Evolutionary conservation across 768 basidiomycete genomes (phyloP).

Genomic region (Paxillus rubicundulus): DNA sequence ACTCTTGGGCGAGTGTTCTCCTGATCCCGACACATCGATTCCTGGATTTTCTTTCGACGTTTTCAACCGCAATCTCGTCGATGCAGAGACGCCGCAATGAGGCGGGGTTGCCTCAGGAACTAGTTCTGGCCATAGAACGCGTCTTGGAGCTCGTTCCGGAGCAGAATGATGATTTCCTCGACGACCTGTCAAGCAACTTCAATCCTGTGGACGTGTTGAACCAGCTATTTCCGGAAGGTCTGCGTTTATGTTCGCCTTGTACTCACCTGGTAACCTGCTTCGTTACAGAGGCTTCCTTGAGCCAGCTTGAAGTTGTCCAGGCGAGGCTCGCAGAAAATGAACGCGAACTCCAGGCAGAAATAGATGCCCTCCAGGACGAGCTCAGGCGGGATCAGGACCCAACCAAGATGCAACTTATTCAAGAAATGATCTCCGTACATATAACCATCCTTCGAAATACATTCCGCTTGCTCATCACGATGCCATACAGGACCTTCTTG

Average conservation of each 20-base stretch:
- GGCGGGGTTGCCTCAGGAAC: constrained; percentile 62
- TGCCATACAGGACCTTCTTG: constrained; percentile 72
- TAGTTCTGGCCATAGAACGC: constrained; percentile 68
- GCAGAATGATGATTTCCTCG: constrained; percentile 50
- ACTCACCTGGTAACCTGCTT: neutral
- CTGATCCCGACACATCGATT: neutral
- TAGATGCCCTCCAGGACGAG: constrained; percentile 63
- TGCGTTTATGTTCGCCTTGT: constrained; percentile 19
- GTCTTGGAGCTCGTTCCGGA: constrained; percentile 55
- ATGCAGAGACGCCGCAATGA: constrained; percentile 23
- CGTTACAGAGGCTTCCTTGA: constrained; percentile 67
- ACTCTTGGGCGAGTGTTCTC: neutral
- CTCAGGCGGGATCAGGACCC: constrained; percentile 79
- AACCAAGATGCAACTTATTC: constrained; percentile 85
- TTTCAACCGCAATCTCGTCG: neutral
- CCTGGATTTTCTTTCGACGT: neutral
- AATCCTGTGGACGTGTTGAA: constrained; percentile 52
- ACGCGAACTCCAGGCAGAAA: constrained; percentile 65
- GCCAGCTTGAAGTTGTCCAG: constrained; percentile 69
- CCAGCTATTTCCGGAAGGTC: constrained; percentile 78
- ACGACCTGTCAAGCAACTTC: constrained; percentile 57
- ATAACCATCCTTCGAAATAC: neutral
- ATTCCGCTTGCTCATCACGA: constrained; percentile 5
- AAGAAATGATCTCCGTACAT: constrained; percentile 92
- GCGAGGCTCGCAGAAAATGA: constrained; percentile 67